Evolutionary conservation across 345 rosid species (phyloP).

Genomic region (Linum lewisii): DNA sequence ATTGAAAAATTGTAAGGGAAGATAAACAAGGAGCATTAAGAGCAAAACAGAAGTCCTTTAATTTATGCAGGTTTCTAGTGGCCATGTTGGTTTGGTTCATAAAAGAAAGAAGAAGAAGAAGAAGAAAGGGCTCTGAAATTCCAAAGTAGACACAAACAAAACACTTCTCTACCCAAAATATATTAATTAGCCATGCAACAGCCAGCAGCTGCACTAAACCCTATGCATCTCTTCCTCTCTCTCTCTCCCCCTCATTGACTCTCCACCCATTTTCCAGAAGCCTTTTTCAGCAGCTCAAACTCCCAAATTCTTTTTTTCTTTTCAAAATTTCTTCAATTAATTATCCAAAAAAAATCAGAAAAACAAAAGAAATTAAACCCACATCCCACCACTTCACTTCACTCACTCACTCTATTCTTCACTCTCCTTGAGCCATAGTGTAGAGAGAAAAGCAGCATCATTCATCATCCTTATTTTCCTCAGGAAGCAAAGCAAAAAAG

Average conservation of each 20-base stretch:
- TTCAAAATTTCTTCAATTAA: no score
- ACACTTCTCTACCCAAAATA: slow-evolving; percentile 13
- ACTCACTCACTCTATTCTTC: not conserved
- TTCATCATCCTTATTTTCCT: not conserved
- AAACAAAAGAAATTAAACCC: not conserved
- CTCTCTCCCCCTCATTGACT: slow-evolving; percentile 22
- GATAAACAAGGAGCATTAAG: no score
- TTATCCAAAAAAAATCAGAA: not conserved
- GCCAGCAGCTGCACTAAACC: slow-evolving; percentile 30
- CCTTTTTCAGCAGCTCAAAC: slow-evolving; percentile 17
- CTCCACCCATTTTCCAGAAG: slow-evolving; percentile 12
- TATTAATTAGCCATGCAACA: slow-evolving; percentile 5
- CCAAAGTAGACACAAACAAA: not conserved
- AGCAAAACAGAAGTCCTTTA: not conserved
- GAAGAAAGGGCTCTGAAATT: slow-evolving; percentile 18
- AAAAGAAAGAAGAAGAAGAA: not conserved
- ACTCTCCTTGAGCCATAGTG: no score
- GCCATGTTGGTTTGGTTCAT: slow-evolving; percentile 2
- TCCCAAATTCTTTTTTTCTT: slow-evolving; percentile 13
- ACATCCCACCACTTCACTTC: not conserved
- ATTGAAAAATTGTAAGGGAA: no score
- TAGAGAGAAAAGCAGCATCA: no score
- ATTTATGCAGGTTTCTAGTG: not conserved
- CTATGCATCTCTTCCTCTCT: slow-evolving; percentile 17
- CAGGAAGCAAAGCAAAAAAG: not conserved